Evolutionary conservation across 2,329 filamentous ascomycete genomes (phyloP), one percentile per base, ranked within the genome.

Genomic region (Biscogniauxia marginata): DNA sequence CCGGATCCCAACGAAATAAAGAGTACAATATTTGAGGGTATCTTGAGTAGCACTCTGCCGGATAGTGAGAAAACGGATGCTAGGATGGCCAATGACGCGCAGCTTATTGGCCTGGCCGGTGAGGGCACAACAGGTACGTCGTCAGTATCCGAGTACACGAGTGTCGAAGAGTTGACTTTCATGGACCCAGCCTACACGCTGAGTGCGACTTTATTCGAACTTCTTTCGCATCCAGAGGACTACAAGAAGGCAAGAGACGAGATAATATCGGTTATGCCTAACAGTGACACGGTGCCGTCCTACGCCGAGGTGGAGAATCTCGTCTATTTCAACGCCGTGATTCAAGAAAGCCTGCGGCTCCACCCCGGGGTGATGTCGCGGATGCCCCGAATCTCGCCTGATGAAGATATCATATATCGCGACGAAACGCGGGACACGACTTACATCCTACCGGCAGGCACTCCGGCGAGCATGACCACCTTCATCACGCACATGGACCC

Each of bases 301-400:
- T 55, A 61, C 11, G 23, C 61, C 0, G 46, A 70, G 25, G 54
- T 71, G 1, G 68, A 73, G 9, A 56, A 55, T 5, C 65, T 73
- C 1, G 66, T 70, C 0, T 73, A 68, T 51, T 64, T 77, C 16
- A 57, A 58, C 3, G 73, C 72, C 1, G 58, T 70, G 5, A 65
- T 75, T 23, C 63, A 69, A 2, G 72, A 75, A 52, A 62, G 60
- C 0, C 39, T 78, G 0, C 72, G 77, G 6, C 51, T 78, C 2
- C 72, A 73, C 16, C 72, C 71, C n/a, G 74, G 73, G 1, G 67
- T 75, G 0, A 55, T 67, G 55, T 61, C 9, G 57, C 64, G 63
- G 24, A 70, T 62, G 63, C 62, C 24, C 58, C 74, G 63, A 55
- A 69, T 64, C 52, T 71, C 62, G 1, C 67, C 70, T 2, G 63